These are phyloP conservation scores for Plectosphaerella plurivora DNA, from an alignment of 2,329 filamentous ascomycete genomes.

Conservation along the genomic window DNA sequence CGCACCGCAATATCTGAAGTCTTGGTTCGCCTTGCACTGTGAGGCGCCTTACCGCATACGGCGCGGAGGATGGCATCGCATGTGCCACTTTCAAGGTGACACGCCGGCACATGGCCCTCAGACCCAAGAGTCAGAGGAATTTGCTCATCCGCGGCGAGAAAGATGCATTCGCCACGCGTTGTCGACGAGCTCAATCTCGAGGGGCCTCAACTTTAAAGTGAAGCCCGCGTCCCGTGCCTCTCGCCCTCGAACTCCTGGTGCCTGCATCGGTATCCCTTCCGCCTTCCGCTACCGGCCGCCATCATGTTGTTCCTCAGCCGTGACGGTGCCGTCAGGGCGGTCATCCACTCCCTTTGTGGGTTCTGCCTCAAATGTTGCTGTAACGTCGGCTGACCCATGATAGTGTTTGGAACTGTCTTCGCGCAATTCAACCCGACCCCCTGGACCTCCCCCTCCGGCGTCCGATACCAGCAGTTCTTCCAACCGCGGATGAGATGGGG, in stretches of 20 bases:
- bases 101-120: neutral
- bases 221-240: neutral
- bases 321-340: constrained; percentile 8
- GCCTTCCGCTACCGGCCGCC: neutral
- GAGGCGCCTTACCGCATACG: neutral
- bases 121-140: neutral
- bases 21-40: neutral
- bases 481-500: constrained; percentile 47
- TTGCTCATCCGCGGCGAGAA: neutral
- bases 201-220: neutral
- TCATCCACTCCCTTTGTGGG: constrained; percentile 9
- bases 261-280: neutral
- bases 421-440: constrained; percentile 12
- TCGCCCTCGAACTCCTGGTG: neutral
- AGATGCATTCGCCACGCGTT: neutral
- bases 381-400: no score
- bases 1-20: neutral
- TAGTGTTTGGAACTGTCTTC: neutral
- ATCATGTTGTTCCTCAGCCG: constrained; percentile 11
- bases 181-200: neutral
- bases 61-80: neutral
- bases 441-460: constrained; percentile 45
- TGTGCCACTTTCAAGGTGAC: neutral
- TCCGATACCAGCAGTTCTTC: constrained; percentile 46
- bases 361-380: neutral